phyloP scores from a whole-genome alignment of 2,329 filamentous ascomycete genomes.

The Talaromyces islandicus region DNA sequence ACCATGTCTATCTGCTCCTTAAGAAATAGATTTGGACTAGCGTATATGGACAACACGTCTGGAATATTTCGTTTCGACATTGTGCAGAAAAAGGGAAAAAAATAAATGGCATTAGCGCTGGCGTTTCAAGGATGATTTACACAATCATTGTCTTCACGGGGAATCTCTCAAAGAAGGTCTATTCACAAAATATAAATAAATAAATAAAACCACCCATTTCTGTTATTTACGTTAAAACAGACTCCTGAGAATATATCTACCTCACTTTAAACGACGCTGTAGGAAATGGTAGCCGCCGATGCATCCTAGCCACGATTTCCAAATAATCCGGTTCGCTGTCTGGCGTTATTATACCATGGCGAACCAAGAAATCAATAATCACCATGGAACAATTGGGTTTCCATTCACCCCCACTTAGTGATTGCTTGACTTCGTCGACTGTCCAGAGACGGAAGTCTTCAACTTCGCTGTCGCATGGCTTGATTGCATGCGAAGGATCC shows the following conservation, averaged over 20 bases:
- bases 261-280: conserved; percentile 39
- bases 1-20: conserved; percentile 86
- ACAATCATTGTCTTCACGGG: neutral
- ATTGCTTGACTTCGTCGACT: conserved; percentile 67
- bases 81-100: neutral
- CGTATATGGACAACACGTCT: neutral
- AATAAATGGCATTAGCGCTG: conserved; percentile 32
- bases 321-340: conserved; percentile 74
- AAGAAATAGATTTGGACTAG: conserved; percentile 63
- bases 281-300: conserved; percentile 75
- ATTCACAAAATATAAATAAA: neutral
- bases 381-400: conserved; percentile 90
- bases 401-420: conserved; percentile 67
- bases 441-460: conserved; percentile 74
- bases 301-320: conserved; percentile 68
- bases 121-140: conserved; percentile 24
- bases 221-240: neutral
- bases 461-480: conserved; percentile 83
- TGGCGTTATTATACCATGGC: conserved; percentile 71
- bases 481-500: conserved; percentile 59
- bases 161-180: neutral
- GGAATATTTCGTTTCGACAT: conserved; percentile 3
- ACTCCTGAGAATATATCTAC: neutral
- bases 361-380: conserved; percentile 81
- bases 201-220: neutral